phyloP scores from a whole-genome alignment of 495 filamentous ascomycete genomes.

The Podospora comata region DNA sequence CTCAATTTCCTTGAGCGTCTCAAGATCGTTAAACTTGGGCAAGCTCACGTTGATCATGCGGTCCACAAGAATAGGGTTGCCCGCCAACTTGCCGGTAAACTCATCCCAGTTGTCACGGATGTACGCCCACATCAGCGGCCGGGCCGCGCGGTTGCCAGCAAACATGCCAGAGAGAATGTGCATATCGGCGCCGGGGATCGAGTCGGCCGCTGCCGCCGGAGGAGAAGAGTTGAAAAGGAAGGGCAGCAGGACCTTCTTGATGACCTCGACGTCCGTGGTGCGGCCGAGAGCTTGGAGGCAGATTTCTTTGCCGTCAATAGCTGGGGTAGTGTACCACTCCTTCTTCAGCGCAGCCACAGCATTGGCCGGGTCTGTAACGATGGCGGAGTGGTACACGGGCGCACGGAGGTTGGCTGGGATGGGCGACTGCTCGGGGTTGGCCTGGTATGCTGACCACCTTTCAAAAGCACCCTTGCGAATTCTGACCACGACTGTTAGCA shows the following conservation, averaged over 20 bases:
- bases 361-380: conserved; percentile 62
- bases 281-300: conserved; percentile 73
- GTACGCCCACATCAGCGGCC: conserved; percentile 76
- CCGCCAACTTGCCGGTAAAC: conserved; percentile 62
- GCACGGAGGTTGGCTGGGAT: conserved; percentile 77
- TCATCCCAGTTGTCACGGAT: conserved; percentile 73
- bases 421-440: conserved; percentile 60
- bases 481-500: conserved; percentile 34
- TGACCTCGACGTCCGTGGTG: conserved; percentile 63
- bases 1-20: conserved; percentile 71
- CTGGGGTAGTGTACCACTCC: conserved; percentile 74
- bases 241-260: conserved; percentile 68
- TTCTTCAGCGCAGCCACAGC: conserved; percentile 70
- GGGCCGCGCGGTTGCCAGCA: conserved; percentile 64
- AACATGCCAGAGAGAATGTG: conserved; percentile 74
- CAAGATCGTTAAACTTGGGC: conserved; percentile 67
- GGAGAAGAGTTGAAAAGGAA: conserved; percentile 74
- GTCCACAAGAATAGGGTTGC: conserved; percentile 81
- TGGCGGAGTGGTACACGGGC: conserved; percentile 74
- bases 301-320: conserved; percentile 87
- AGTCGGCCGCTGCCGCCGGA: conserved; percentile 44
- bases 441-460: conserved; percentile 71
- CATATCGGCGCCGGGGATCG: conserved; percentile 65
- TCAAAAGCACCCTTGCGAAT: conserved; percentile 65
- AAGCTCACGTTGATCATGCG: conserved; percentile 76